Evolutionary conservation across 495 filamentous ascomycete genomes (phyloP).

Genomic region (Neurospora tetrasperma): DNA sequence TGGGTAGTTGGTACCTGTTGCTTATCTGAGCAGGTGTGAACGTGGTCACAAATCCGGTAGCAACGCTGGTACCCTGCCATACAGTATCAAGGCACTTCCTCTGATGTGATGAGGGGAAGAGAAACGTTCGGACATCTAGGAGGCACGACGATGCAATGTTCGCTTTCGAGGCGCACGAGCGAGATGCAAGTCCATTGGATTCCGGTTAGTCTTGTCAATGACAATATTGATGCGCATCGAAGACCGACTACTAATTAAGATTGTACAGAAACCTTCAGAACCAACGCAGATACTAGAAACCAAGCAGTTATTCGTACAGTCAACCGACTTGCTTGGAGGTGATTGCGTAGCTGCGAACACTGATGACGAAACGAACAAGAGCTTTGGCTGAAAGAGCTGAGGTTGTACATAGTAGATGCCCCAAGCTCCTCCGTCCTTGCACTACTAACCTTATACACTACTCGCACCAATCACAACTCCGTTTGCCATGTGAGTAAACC

Average conservation of each 20-base stretch:
- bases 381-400: background rate
- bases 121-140: background rate
- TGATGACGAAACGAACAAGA: constrained; percentile 16
- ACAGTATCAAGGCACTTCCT: background rate
- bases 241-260: too few relatives aligned
- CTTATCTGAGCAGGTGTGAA: background rate
- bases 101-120: background rate
- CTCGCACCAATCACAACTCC: background rate
- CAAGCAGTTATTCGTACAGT: background rate
- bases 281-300: background rate
- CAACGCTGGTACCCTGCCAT: background rate
- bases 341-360: constrained; percentile 5
- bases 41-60: background rate
- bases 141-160: background rate
- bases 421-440: background rate
- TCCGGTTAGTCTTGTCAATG: background rate
- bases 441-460: background rate
- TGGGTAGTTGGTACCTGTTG: background rate
- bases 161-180: background rate
- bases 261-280: background rate
- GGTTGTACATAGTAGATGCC: background rate
- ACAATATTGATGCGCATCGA: background rate
- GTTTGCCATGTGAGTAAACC: background rate
- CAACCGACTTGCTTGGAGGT: background rate
- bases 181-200: background rate